phyloP scores from a whole-genome alignment of 805 yeast species.

The Kodamaea kaohsiungensis region DNA sequence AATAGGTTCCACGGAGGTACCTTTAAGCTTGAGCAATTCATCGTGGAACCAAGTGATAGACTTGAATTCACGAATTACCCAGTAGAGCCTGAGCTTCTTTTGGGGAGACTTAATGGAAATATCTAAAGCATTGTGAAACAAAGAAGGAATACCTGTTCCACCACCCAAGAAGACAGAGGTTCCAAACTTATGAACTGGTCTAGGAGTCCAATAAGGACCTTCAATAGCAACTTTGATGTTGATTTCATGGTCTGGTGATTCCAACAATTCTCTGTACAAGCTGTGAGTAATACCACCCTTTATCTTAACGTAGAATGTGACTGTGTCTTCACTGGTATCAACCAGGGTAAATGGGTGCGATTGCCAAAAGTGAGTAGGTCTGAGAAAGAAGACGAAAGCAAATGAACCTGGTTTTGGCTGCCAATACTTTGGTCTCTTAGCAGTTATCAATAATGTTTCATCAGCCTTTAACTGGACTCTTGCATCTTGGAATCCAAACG shows the following conservation, averaged over 20 bases:
- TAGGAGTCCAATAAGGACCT: conserved; percentile 36
- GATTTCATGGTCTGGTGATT: conserved; percentile 28
- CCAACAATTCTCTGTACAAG: conserved; percentile 23
- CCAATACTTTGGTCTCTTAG: conserved; percentile 38
- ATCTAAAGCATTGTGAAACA: conserved; percentile 29
- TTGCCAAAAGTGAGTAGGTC: conserved; percentile 54
- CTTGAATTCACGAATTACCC: conserved; percentile 59
- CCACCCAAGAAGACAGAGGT: conserved; percentile 35
- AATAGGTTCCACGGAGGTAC: conserved; percentile 27
- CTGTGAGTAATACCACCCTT: conserved; percentile 53
- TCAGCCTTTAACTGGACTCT: conserved; percentile 37
- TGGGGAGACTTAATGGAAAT: conserved; percentile 10
- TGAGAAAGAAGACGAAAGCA: conserved; percentile 55
- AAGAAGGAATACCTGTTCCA: conserved; percentile 43
- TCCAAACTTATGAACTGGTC: conserved; percentile 30
- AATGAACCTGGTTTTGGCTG: conserved; percentile 60
- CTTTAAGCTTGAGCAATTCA: conserved; percentile 35
- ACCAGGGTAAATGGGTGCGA: conserved; percentile 70
- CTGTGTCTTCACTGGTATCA: conserved; percentile 47
- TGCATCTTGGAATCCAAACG: conserved; percentile 32
- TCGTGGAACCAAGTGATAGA: conserved; percentile 51
- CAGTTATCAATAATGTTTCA: conserved; percentile 34
- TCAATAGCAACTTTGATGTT: conserved; percentile 31
- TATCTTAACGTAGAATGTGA: conserved; percentile 49
- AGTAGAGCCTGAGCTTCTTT: conserved; percentile 37